phyloP scores from a whole-genome alignment of 768 basidiomycete genomes.

The Lactarius hatsudake region DNA sequence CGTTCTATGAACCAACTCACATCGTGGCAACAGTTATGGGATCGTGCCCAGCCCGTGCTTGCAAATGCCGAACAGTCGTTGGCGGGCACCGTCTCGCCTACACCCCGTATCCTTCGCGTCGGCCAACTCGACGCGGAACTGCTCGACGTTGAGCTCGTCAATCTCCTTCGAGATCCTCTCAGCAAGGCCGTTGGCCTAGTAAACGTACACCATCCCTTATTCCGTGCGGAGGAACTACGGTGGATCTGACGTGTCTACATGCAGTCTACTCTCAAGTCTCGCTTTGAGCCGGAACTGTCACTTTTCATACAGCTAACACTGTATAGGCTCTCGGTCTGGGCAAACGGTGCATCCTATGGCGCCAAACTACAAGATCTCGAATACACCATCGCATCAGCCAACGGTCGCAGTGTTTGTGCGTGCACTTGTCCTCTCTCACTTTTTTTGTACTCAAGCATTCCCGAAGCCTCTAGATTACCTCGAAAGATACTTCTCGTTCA shows the following conservation, averaged over 20 bases:
- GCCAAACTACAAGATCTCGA: constrained; percentile 76
- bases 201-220: constrained; percentile 47
- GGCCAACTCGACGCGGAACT: constrained; percentile 90
- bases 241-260: constrained; percentile 15
- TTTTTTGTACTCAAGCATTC: constrained; percentile 18
- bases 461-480: constrained; percentile 63
- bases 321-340: constrained; percentile 84
- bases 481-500: constrained; percentile 61
- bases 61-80: constrained; percentile 45
- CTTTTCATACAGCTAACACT: constrained; percentile 68
- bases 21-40: constrained; percentile 65
- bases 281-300: constrained; percentile 70
- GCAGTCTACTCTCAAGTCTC: constrained; percentile 56
- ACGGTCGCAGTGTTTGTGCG: constrained; percentile 14
- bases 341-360: constrained; percentile 76
- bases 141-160: constrained; percentile 83
- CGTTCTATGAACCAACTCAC: constrained; percentile 19
- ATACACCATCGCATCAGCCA: constrained; percentile 42
- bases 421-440: constrained; percentile 17
- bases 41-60: constrained; percentile 54
- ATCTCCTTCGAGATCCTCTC: constrained; percentile 80
- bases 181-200: constrained; percentile 64
- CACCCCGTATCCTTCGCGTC: constrained; percentile 62
- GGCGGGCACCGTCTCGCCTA: constrained; percentile 29
- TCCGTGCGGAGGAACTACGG: not conserved